Conservation (phyloP, 2,329 filamentous ascomycete species). For the Nemania abortiva region DNA sequence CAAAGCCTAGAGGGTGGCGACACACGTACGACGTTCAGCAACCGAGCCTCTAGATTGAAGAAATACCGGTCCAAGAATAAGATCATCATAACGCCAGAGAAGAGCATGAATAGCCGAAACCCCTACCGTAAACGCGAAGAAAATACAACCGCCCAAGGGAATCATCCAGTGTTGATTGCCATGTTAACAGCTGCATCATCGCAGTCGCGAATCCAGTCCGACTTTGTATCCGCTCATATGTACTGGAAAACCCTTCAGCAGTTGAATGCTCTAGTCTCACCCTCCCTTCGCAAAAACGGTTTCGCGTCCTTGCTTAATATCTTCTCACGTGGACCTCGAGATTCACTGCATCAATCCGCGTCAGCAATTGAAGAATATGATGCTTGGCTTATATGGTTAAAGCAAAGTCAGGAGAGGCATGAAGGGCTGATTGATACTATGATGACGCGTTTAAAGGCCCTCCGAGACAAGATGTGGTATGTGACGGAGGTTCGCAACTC, state of each 20-base stretch:
- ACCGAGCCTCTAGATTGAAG: conserved; percentile 72
- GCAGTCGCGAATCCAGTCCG: conserved; percentile 81
- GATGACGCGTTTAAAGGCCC: conserved; percentile 77
- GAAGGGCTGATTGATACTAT: conserved; percentile 80
- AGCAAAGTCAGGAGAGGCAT: conserved; percentile 82
- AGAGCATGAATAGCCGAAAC: conserved; percentile 68
- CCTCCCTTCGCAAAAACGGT: conserved; percentile 73
- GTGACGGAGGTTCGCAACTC: conserved; percentile 94
- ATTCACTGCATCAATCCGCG: conserved; percentile 76
- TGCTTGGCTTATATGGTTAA: conserved; percentile 85
- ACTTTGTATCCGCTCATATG: conserved; percentile 85
- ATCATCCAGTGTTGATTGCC: conserved; percentile 68
- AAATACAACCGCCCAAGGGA: conserved; percentile 52
- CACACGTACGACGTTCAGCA: conserved; percentile 75
- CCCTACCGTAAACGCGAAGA: conserved; percentile 62
- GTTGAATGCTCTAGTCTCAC: conserved; percentile 71
- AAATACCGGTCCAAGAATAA: conserved; percentile 71
- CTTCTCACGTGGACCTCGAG: conserved; percentile 77
- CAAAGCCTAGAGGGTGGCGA: conserved; percentile 72
- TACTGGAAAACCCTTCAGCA: conserved; percentile 88
- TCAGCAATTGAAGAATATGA: conserved; percentile 83
- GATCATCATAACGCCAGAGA: conserved; percentile 65
- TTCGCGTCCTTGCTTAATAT: conserved; percentile 79
- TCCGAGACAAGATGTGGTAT: conserved; percentile 99
- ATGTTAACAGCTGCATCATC: conserved; percentile 83